Base-by-base conservation (phyloP, 2,329 filamentous ascomycete species). In the Monilinia fructigena region DNA sequence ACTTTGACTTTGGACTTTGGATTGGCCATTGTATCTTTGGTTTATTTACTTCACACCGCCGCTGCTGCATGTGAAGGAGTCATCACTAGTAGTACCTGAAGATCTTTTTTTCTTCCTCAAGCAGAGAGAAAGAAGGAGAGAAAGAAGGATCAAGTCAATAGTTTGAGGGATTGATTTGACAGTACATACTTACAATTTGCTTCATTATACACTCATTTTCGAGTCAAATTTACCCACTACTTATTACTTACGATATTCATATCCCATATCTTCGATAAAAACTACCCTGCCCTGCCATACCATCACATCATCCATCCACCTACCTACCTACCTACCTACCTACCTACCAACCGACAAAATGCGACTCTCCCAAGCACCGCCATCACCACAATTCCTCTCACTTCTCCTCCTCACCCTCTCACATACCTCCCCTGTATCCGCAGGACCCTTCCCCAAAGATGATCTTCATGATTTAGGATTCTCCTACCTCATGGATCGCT, bases 391-490 rank as follows among this genome's bases (percentile, higher is more conserved):
- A 59, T 68, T 78, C 42, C 68, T 76, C 48, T 72, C 75, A 16
- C 71, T 79, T 66, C 73, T 81, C 68, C 72, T 82, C 68, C 55
- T 67, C 55, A 74, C 82, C 11, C 75, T 83, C 70, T 73, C 77
- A 35, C 75, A 74, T 68, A 74, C 70, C 72, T 76, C 71, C 68
- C 73, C 73, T 14, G 73, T 75, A 70, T 72, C 74, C 60, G 83
- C 84, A 23, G 75, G 77, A 31, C 85, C 85, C 0, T 83, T 80
- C 66, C 83, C 83, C 53, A 80, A 78, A 72, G 81, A 85, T 70
- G 77, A 79, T 67, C 74, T 83, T 40, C 80, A 82, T 72, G 81
- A 72, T 67, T 71, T 65, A 40, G 83, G 83, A 70, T 81, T 79
- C 72, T 81, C 81, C 65, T 85, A 79, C 69, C 80, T 86, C 52